These are phyloP conservation scores for Gossypium trilobum DNA, from an alignment of 441 rosid genomes.

Conservation along the genomic window DNA sequence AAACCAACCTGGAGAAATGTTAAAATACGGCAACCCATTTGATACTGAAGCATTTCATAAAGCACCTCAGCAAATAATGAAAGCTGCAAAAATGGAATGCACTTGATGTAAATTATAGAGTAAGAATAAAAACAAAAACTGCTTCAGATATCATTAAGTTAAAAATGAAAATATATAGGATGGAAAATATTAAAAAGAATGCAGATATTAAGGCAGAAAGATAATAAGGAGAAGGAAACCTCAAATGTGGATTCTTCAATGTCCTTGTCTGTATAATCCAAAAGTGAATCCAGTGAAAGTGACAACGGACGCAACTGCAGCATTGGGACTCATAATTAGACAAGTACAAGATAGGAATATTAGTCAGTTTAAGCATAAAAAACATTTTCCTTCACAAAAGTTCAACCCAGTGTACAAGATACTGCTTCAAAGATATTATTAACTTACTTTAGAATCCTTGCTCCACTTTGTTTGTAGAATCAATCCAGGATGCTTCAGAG, in stretches of 20 bases:
- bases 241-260: conserved; percentile 83
- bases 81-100: conserved; percentile 44
- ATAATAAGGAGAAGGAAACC: conserved; percentile 32
- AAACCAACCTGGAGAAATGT: conserved; percentile 71
- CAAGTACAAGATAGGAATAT: not conserved
- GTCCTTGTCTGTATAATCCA: conserved; percentile 85
- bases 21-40: conserved; percentile 79
- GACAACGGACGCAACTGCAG: conserved; percentile 67
- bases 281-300: conserved; percentile 78
- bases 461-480: conserved; percentile 52
- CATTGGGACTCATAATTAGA: conserved; percentile 18
- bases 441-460: conserved; percentile 65
- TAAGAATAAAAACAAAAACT: not conserved
- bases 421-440: not conserved
- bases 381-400: not conserved
- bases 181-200: not conserved
- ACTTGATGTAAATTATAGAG: not conserved
- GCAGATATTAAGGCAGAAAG: conserved; percentile 9
- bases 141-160: not conserved
- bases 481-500: conserved; percentile 69
- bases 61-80: conserved; percentile 87
- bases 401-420: not conserved
- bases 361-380: not conserved
- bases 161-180: not conserved
- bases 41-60: conserved; percentile 88